Base-by-base conservation (phyloP, 2,329 filamentous ascomycete genomes). In the Setomelanomma holmii region DNA sequence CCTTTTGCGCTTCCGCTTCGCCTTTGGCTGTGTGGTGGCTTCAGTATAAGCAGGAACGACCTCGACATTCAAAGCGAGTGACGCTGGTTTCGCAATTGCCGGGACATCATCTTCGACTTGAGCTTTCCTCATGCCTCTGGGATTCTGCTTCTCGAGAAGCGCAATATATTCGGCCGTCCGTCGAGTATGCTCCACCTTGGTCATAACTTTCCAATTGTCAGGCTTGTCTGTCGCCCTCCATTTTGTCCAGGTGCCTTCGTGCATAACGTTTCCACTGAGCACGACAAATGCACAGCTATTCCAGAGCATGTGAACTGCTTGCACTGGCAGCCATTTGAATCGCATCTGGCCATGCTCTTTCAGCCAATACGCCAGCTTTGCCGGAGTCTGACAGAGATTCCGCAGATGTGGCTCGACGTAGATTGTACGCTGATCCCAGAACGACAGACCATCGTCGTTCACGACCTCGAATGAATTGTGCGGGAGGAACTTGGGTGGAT, bases 381-480 rank as follows among this genome's bases (percentile, higher is more conserved):
- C 68, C 1, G 68, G 70, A 24, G 60, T 68, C 35, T 67, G 64
- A 43, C 66, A 71, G 6, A 73, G 54, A 27, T 63, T 63, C 22
- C 64, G 66, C 7, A 64, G 40, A 46, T 73, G 71, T n/a, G 72
- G 70, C 42, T 75, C 72, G 22, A 75, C 67, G 36, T 75, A 75
- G 35, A 75, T 68, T 16, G 71, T 73, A 4, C 69, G 69, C 47
- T 71, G 59, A 33, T 74, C 69, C 71, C 72, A 75, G 51, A 71
- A 74, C 30, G 49, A 58, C 19, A 73, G 44, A 6, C 68, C 71
- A 20, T 69, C 53, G 42, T 72, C 68, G 45, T 72, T 55, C 17
- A 60, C 54, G 3, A 64, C 44, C 6, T 53, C 42, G 46, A 67
- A 68, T 1, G 68, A 65, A 36, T 70, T 63, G 1, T 43, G 21